Evolutionary conservation across 257 asterid genomes (phyloP).

Genomic region (Nicotiana sylvestris): DNA sequence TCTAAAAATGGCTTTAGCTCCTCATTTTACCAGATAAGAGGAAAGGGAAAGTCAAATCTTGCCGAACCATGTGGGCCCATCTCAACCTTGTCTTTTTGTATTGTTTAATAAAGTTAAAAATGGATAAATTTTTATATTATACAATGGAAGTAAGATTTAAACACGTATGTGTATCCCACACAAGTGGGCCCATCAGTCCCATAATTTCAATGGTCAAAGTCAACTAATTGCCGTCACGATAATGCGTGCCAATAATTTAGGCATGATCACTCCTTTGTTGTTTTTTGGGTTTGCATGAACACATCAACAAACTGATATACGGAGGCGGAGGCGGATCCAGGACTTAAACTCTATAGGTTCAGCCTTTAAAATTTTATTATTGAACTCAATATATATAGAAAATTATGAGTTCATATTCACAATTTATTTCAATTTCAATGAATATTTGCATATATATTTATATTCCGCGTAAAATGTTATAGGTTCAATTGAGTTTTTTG

Average conservation of each 20-base stretch:
- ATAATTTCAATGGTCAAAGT: neutral
- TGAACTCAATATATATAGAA: too few relatives aligned
- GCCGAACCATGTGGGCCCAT: slow-evolving; percentile 3
- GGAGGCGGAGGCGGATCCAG: too few relatives aligned
- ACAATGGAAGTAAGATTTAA: neutral
- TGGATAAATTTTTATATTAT: neutral
- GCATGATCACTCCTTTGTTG: neutral
- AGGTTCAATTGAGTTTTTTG: too few relatives aligned
- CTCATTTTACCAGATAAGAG: neutral
- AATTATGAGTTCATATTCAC: too few relatives aligned
- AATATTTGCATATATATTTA: too few relatives aligned
- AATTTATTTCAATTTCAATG: too few relatives aligned
- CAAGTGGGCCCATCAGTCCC: neutral
- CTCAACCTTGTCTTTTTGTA: neutral
- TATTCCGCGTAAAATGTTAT: too few relatives aligned
- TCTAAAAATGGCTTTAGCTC: too few relatives aligned
- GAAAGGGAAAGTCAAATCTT: neutral
- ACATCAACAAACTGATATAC: neutral
- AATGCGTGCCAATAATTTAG: slow-evolving; percentile 10
- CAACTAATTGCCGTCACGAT: slow-evolving; percentile 15
- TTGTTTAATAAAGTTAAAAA: neutral
- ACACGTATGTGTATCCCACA: neutral
- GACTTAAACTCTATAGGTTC: too few relatives aligned
- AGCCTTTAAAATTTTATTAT: too few relatives aligned
- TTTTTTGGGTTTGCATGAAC: neutral